A percentile compares a stretch with the other conserved stretches of the same genome.
phyloP scores from a whole-genome alignment of 805 yeast species.

The Phaffomyces thermotolerans region DNA sequence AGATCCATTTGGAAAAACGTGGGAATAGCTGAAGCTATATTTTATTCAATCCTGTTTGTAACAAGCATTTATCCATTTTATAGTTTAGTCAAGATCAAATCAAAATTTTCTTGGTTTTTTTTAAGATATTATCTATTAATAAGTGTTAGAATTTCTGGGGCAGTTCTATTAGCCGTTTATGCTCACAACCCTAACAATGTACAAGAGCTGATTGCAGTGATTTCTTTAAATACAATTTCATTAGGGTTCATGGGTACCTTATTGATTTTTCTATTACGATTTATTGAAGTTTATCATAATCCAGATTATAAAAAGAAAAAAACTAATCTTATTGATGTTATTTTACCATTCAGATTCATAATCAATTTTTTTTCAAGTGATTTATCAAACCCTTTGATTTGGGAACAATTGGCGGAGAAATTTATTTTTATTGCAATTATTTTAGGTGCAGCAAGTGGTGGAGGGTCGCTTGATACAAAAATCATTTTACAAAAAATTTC shows the following conservation, averaged over 20 bases:
- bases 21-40: neutral
- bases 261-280: constrained; percentile 1
- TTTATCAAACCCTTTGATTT: too few relatives aligned
- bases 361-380: too few relatives aligned
- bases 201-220: neutral
- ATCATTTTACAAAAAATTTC: too few relatives aligned
- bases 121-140: constrained; percentile 1
- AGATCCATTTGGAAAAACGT: neutral
- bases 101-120: constrained; percentile 2
- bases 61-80: neutral
- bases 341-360: too few relatives aligned
- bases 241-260: constrained; percentile 5
- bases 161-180: neutral
- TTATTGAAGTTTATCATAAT: constrained; percentile 4
- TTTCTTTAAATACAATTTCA: constrained; percentile 1
- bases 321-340: too few relatives aligned
- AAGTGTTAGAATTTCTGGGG: neutral
- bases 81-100: neutral
- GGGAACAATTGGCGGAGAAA: too few relatives aligned
- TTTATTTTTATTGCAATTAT: too few relatives aligned
- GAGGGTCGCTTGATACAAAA: too few relatives aligned
- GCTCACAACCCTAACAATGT: neutral
- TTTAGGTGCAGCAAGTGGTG: too few relatives aligned
- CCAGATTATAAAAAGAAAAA: neutral
- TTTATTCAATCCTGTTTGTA: neutral